A percentile compares a stretch with the other conserved stretches of the same genome.
Conservation (phyloP, 306 rosid species). For the Cicer bijugum region DNA sequence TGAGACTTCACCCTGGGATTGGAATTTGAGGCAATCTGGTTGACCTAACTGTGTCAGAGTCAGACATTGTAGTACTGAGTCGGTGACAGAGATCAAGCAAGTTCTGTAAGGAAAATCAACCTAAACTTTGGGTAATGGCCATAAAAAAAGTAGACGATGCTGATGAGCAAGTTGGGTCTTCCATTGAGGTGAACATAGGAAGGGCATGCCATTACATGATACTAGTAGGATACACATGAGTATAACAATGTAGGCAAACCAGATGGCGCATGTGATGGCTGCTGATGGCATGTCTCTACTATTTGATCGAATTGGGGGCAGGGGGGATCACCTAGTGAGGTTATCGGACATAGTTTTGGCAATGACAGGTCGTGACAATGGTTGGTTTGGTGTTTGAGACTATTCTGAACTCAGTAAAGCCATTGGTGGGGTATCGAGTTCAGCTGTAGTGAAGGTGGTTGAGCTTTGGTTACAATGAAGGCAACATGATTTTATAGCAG, state of each 20-base stretch:
- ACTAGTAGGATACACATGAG: no score
- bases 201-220: no score
- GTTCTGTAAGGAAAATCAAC: neutral
- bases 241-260: neutral
- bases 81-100: neutral
- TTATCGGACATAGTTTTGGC: neutral
- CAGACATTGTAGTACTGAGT: neutral
- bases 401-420: neutral
- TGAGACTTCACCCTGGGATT: neutral
- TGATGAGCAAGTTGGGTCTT: no score
- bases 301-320: neutral
- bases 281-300: neutral
- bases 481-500: neutral
- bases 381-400: neutral
- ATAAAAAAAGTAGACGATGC: no score
- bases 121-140: no score
- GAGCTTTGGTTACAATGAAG: no score
- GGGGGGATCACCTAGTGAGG: neutral
- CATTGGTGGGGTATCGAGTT: neutral
- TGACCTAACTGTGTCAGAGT: neutral
- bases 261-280: neutral
- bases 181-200: no score
- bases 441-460: neutral
- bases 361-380: neutral
- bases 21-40: neutral